Percentiles rank a stretch among this genome's conserved stretches.
Evolutionary conservation across 2,329 filamentous ascomycete genomes (phyloP).

Genomic region (Aspergillus thermomutatus): DNA sequence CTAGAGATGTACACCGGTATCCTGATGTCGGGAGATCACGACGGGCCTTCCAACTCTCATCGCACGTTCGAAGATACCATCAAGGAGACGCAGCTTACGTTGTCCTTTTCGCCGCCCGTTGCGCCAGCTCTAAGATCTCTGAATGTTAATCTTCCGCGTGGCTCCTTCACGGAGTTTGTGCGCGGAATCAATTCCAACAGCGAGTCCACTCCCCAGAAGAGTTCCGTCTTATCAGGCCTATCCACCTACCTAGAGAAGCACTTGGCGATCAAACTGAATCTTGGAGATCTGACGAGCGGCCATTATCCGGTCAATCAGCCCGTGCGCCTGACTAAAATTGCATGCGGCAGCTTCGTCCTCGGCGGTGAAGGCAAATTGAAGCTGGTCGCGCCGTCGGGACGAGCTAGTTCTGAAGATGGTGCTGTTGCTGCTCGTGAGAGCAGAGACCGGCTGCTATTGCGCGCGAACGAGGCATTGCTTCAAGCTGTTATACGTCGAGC

Average conservation of each 20-base stretch:
- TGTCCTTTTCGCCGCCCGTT: constrained; percentile 35
- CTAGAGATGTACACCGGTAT: constrained; percentile 39
- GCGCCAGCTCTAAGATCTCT: constrained; percentile 33
- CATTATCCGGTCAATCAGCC: constrained; percentile 17
- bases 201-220: constrained; percentile 6
- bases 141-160: constrained; percentile 33
- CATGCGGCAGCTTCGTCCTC: constrained; percentile 39
- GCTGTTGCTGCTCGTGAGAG: constrained; percentile 13
- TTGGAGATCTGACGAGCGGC: constrained; percentile 17
- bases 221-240: constrained; percentile 26
- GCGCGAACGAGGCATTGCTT: constrained; percentile 32
- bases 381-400: constrained; percentile 25
- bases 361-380: constrained; percentile 39
- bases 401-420: constrained; percentile 14
- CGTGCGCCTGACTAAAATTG: constrained; percentile 35
- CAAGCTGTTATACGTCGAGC: constrained; percentile 29
- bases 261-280: constrained; percentile 39
- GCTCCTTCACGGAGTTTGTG: constrained; percentile 22
- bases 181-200: constrained; percentile 1
- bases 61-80: constrained; percentile 28
- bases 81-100: constrained; percentile 39
- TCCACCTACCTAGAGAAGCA: constrained; percentile 36
- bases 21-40: constrained; percentile 2
- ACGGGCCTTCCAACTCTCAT: neutral
- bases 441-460: constrained; percentile 19